Evolutionary conservation across 2,329 filamentous ascomycete species (phyloP), one percentile per base, ranked within the genome.

Genomic region (Monilinia vaccinii-corymbosi): DNA sequence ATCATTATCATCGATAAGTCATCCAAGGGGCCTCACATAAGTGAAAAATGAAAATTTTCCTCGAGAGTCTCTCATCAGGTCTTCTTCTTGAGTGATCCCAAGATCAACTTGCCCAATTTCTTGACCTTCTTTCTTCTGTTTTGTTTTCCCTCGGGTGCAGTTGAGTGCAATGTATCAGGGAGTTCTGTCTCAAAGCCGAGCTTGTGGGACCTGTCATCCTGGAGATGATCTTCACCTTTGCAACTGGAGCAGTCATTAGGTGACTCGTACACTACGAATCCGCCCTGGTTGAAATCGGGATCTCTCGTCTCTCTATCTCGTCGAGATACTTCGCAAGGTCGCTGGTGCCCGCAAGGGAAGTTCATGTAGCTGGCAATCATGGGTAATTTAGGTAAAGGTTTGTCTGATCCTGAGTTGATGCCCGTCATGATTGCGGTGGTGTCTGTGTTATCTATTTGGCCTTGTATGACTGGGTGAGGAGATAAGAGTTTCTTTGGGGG

Each of bases 371-470:
- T 6, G 6, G 6, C 3, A 28, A 28, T 28, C 6, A 28, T 28
- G 25, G 25, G 25, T 6, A 28, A 28, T 28, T 28, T 6, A 28
- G 25, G 25, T 28, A 28, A 28, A 28, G 3, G 75, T 21, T 73
- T 64, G 45, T 72, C 73, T 38, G 65, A 66, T 31, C 55, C 62
- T 40, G 16, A 7, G 16, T 40, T 40, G 6, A 40, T 40, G 6
- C 16, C 7, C 9, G 18, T 16, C 38, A 42, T 42, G 18, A 2
- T 42, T 32, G 34, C 14, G 21, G 13, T 8, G 40, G 10, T 11
- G 13, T 34, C 23, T 9, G 4, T 47, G 23, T 53, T 16, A 23
- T 53, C 36, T 23, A 16, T 53, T 23, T 21, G 2, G 11, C 14
- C 25, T 31, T 18, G 9, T 42, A 32, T n/a, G 2, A 32, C 25